phyloP scores from a whole-genome alignment of 73 alveolate species.

The Paramecium tetraurelia region DNA sequence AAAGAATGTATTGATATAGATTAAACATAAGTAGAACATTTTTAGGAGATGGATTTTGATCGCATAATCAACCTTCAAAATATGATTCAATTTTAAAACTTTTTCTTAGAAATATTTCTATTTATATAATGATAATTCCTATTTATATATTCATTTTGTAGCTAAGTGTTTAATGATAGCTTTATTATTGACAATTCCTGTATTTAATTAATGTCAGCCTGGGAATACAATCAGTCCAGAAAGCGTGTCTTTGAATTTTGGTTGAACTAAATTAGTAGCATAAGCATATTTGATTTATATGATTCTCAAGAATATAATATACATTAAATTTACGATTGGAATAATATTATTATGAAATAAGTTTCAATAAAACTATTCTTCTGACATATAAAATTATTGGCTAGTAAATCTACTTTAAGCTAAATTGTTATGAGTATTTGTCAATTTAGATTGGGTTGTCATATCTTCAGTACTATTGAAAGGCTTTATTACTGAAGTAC shows the following conservation, averaged over 20 bases:
- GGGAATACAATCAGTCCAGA: neutral
- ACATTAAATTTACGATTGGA: neutral
- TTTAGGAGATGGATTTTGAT: neutral
- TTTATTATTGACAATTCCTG: neutral
- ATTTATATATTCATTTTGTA: too few species aligned
- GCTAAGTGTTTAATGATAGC: neutral
- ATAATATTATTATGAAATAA: neutral
- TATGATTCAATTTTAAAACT: neutral
- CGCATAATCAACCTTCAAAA: neutral
- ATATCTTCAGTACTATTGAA: neutral
- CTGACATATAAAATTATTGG: neutral
- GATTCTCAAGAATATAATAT: neutral
- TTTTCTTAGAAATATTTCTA: neutral
- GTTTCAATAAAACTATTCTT: neutral
- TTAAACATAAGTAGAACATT: neutral
- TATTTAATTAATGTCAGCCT: neutral
- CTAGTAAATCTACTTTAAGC: constrained; percentile 1
- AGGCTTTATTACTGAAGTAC: neutral
- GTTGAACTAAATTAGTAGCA: neutral
- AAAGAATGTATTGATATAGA: too few species aligned
- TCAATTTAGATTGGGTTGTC: neutral
- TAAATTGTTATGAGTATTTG: neutral
- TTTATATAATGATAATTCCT: too few species aligned
- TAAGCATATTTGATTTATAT: neutral
- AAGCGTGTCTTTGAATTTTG: neutral